Percentiles rank a stretch among this genome's conserved stretches.
Conservation (phyloP, 805 yeast species). For the Yarrowia alimentaria region DNA sequence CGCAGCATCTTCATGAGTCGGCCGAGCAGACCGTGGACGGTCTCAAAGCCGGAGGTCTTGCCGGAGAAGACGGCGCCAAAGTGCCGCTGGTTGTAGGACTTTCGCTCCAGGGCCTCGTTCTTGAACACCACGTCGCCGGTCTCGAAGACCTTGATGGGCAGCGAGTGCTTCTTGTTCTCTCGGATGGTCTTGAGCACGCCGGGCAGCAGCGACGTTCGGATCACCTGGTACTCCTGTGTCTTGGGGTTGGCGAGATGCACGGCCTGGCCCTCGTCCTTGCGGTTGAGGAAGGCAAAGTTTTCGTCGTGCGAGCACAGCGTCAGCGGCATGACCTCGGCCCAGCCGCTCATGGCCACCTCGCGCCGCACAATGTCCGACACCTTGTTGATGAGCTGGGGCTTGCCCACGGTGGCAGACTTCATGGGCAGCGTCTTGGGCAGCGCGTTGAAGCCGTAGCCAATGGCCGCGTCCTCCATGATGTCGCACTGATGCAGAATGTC, state of each 20-base stretch:
- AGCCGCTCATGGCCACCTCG: conserved; percentile 92
- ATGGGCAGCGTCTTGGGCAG: conserved; percentile 77
- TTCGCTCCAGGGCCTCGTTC: conserved; percentile 75
- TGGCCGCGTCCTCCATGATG: conserved; percentile 97
- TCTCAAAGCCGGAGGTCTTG: conserved; percentile 91
- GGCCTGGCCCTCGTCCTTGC: conserved; percentile 64
- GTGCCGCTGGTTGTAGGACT: conserved; percentile 86
- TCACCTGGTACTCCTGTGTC: conserved; percentile 95
- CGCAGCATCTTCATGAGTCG: conserved; percentile 95
- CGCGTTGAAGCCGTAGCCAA: conserved; percentile 92
- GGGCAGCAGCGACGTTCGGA: conserved; percentile 89
- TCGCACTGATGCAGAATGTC: conserved; percentile 97
- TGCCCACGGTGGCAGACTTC: conserved; percentile 72
- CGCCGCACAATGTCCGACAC: conserved; percentile 84
- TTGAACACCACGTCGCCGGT: conserved; percentile 92
- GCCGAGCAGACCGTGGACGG: conserved; percentile 90
- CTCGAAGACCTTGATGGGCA: conserved; percentile 94
- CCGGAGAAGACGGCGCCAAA: conserved; percentile 96
- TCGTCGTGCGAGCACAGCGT: conserved; percentile 96
- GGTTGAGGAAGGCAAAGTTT: conserved; percentile 83
- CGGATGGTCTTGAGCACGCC: conserved; percentile 92
- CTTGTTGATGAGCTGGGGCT: conserved; percentile 87
- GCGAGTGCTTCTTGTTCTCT: conserved; percentile 92
- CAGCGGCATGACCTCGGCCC: conserved; percentile 93
- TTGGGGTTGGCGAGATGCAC: conserved; percentile 95